These are phyloP conservation scores for Boletus barrowsii DNA, from an alignment of 768 basidiomycete genomes.

Conservation along the genomic window DNA sequence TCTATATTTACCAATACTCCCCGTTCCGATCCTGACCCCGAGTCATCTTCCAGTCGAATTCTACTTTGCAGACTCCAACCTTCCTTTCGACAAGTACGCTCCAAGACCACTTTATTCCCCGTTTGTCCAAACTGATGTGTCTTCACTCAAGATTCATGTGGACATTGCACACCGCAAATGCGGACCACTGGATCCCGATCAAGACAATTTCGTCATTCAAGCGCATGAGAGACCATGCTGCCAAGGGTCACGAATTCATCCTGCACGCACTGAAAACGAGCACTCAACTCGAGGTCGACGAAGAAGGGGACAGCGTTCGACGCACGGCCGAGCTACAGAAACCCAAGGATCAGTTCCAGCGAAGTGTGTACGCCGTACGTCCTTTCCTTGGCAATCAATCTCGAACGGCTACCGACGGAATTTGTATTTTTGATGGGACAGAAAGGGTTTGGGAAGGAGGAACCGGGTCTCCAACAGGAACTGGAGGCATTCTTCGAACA, in stretches of 20 bases:
- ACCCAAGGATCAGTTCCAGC: conserved; percentile 74
- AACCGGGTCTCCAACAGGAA: conserved; percentile 59
- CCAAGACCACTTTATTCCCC: background rate
- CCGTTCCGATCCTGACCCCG: background rate
- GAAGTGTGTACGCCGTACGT: conserved; percentile 88
- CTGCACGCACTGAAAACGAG: conserved; percentile 58
- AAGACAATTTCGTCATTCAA: conserved; percentile 89
- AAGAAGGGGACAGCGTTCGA: conserved; percentile 67
- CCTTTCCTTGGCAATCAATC: conserved; percentile 12
- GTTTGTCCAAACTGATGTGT: background rate
- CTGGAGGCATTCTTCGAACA: conserved; percentile 78
- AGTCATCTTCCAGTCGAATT: conserved; percentile 68
- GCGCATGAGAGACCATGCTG: conserved; percentile 77
- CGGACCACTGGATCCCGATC: conserved; percentile 89
- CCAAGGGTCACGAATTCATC: conserved; percentile 65
- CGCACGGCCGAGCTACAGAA: conserved; percentile 72
- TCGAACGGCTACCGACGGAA: background rate
- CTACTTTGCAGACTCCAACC: conserved; percentile 95
- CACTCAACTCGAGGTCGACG: conserved; percentile 68
- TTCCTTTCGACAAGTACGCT: conserved; percentile 81
- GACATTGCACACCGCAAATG: conserved; percentile 77
- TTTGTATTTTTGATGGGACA: conserved; percentile 28
- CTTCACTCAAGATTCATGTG: conserved; percentile 78
- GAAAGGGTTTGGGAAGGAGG: conserved; percentile 86
- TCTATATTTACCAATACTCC: conserved; percentile 24